Conservation (phyloP, 768 basidiomycete species). For the Neoboletus magnificus region DNA sequence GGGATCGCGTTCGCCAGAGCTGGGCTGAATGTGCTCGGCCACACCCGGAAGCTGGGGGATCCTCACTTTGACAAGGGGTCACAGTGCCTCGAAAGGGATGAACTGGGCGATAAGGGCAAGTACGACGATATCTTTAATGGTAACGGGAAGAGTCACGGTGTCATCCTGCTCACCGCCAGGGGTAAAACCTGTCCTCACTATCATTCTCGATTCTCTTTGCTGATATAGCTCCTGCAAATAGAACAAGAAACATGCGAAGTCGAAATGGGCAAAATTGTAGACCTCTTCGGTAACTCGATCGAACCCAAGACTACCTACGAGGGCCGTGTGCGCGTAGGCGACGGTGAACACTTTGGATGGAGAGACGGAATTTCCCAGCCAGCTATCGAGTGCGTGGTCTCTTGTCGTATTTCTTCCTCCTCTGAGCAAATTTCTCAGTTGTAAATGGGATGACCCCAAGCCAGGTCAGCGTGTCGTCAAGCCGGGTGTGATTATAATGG, state of each 20-base stretch:
- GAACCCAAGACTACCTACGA: not conserved
- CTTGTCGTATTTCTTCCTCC: not conserved
- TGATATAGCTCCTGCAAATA: not conserved
- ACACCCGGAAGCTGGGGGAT: not conserved
- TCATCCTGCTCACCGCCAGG: not conserved
- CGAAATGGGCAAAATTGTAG: not conserved
- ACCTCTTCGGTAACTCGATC: not conserved
- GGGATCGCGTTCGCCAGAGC: not conserved
- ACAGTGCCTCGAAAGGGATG: not conserved
- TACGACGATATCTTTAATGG: not conserved
- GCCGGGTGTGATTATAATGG: not conserved
- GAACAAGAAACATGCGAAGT: not conserved
- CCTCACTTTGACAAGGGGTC: not conserved
- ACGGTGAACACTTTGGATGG: not conserved
- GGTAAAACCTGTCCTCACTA: not conserved
- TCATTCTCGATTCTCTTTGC: not conserved
- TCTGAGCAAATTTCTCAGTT: not conserved
- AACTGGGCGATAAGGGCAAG: not conserved
- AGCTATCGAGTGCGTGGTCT: not conserved
- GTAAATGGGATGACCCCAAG: not conserved
- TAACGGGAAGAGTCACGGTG: not conserved
- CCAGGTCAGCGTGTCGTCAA: not conserved
- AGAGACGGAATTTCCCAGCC: not conserved
- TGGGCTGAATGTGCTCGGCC: not conserved
- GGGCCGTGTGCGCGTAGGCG: not conserved